Evolutionary conservation across 371 early-diverging fungal species (phyloP).

Genomic region (Mucor saturninus): DNA sequence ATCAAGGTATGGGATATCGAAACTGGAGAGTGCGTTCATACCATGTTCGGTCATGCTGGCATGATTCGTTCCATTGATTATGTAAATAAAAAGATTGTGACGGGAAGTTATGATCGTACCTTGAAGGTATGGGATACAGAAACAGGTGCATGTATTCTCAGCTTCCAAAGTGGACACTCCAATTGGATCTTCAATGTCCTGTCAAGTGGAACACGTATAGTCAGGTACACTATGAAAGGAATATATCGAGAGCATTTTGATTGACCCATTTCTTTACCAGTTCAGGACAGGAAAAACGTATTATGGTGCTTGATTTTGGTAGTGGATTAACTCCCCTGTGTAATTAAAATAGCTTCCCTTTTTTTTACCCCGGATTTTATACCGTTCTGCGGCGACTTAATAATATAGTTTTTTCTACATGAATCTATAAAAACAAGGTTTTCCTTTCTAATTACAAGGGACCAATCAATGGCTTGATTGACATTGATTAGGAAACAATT

Average conservation of each 20-base stretch:
- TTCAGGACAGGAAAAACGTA: constrained; percentile 68
- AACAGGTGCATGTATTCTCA: constrained; percentile 47
- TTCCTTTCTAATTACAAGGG: no score
- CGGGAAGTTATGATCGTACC: constrained; percentile 87
- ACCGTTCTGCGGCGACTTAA: background rate
- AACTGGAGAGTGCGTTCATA: constrained; percentile 75
- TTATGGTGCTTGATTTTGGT: constrained; percentile 82
- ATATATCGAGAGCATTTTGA: no score
- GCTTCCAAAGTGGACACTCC: constrained; percentile 77
- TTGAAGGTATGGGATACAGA: constrained; percentile 91
- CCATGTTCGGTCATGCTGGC: constrained; percentile 87
- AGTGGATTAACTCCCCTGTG: constrained; percentile 16
- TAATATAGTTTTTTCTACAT: no score
- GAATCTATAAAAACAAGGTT: no score
- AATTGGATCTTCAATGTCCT: constrained; percentile 95
- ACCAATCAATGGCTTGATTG: no score
- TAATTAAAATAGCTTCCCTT: background rate
- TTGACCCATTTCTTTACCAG: constrained; percentile 4
- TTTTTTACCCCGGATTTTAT: background rate
- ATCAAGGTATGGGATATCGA: constrained; percentile 93
- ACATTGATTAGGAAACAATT: no score
- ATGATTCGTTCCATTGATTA: constrained; percentile 91
- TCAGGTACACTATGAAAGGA: constrained; percentile 48
- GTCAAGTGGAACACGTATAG: constrained; percentile 73
- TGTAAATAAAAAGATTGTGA: constrained; percentile 53